Conservation (phyloP, 371 early-diverging fungal species). For the Conidiobolus incongruus region DNA sequence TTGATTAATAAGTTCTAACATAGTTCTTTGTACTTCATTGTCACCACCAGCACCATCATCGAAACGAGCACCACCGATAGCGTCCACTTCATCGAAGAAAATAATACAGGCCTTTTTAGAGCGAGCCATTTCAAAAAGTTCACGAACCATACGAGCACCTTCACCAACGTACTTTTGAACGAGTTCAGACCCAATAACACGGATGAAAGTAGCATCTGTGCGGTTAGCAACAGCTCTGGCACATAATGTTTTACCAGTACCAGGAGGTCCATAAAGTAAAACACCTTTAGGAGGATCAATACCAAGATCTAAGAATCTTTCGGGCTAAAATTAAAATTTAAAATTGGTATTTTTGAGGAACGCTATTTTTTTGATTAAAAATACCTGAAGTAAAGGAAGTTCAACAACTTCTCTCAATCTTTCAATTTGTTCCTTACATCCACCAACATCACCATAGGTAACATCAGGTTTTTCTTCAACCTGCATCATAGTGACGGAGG, state of each 20-base stretch:
- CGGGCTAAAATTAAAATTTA: conserved; percentile 30
- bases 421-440: conserved; percentile 99
- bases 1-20: conserved; percentile 99
- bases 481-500: conserved; percentile 99
- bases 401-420: conserved; percentile 99
- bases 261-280: conserved; percentile 97
- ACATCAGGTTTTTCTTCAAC: conserved; percentile 99
- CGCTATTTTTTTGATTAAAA: conserved; percentile 5
- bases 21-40: conserved; percentile 99
- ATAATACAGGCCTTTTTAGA: conserved; percentile 98
- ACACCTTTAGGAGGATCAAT: conserved; percentile 98
- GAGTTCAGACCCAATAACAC: conserved; percentile 99
- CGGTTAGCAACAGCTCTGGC: conserved; percentile 99
- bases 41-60: conserved; percentile 97
- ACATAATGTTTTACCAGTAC: conserved; percentile 99
- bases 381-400: conserved; percentile 79
- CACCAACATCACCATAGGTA: conserved; percentile 98
- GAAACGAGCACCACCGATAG: conserved; percentile 97
- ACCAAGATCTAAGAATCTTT: conserved; percentile 81
- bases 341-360: background rate
- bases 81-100: conserved; percentile 99
- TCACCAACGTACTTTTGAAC: conserved; percentile 99
- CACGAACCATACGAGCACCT: conserved; percentile 99
- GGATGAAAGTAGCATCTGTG: conserved; percentile 98
- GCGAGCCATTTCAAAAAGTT: conserved; percentile 98